These are phyloP conservation scores for Tetrapisispora taiwanensis DNA, from an alignment of 805 yeast genomes.

Conservation along the genomic window DNA sequence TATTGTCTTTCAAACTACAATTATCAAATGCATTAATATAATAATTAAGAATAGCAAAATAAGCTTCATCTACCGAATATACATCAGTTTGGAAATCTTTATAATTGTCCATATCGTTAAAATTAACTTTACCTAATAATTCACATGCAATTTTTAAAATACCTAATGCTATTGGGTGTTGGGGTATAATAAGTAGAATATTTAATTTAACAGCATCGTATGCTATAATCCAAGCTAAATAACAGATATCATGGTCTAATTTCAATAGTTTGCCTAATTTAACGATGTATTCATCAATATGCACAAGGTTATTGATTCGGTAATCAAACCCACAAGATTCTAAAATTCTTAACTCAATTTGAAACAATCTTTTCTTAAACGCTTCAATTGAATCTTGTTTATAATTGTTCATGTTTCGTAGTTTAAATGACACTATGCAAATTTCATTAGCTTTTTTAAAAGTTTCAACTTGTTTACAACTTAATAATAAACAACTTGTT, in stretches of 20 bases:
- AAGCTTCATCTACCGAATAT: constrained; percentile 35
- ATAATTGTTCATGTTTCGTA: constrained; percentile 20
- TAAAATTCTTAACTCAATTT: constrained; percentile 58
- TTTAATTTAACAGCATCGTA: constrained; percentile 67
- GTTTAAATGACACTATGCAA: constrained; percentile 31
- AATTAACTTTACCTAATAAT: constrained; percentile 24
- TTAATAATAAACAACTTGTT: constrained; percentile 54
- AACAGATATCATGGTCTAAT: constrained; percentile 38
- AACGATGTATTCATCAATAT: constrained; percentile 56
- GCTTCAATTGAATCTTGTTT: constrained; percentile 35
- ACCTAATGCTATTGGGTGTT: constrained; percentile 66
- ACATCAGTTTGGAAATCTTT: constrained; percentile 26
- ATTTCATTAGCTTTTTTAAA: constrained; percentile 65
- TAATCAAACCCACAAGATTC: constrained; percentile 78
- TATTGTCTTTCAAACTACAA: constrained; percentile 37
- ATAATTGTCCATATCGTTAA: constrained; percentile 1
- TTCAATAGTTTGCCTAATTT: constrained; percentile 45
- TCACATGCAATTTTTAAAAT: constrained; percentile 51
- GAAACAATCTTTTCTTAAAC: constrained; percentile 46
- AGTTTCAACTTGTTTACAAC: constrained; percentile 75
- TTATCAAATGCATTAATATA: constrained; percentile 48
- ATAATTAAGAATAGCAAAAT: constrained; percentile 48
- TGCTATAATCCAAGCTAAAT: constrained; percentile 64
- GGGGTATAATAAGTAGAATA: constrained; percentile 56
- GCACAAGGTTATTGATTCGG: constrained; percentile 39